These are phyloP conservation scores for Cladorrhinum sp. DNA, from an alignment of 2,329 filamentous ascomycete genomes.

Conservation along the genomic window DNA sequence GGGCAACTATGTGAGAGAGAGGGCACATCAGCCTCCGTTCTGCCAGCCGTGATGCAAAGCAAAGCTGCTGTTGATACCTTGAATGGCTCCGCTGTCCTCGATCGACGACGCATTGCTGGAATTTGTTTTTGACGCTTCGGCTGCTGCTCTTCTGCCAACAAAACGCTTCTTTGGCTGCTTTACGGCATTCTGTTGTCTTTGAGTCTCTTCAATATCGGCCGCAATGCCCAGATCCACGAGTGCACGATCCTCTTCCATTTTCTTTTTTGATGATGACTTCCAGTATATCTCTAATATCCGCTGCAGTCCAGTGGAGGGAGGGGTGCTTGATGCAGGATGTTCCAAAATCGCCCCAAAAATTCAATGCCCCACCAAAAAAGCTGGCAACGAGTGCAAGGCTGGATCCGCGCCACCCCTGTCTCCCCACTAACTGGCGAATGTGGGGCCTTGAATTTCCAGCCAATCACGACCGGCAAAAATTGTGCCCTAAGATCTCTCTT, in stretches of 20 bases:
- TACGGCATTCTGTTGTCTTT: constrained; percentile 36
- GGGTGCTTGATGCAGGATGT: not conserved
- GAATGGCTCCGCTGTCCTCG: constrained; percentile 63
- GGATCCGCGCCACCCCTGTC: not conserved
- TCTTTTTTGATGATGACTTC: not conserved
- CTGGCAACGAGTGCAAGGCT: too few relatives aligned
- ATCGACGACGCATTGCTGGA: constrained; percentile 33
- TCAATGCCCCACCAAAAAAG: not conserved
- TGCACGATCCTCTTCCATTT: constrained; percentile 74
- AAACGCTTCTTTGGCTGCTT: constrained; percentile 90
- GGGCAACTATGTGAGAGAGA: constrained; percentile 56
- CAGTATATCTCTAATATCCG: too few relatives aligned
- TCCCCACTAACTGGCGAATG: not conserved
- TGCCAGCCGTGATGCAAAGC: not conserved
- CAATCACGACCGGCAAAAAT: constrained; percentile 24
- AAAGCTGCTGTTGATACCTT: constrained; percentile 48
- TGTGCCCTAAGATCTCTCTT: constrained; percentile 28
- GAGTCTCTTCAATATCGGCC: constrained; percentile 55
- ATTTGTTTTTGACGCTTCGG: constrained; percentile 52
- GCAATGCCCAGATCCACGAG: constrained; percentile 68
- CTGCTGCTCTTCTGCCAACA: constrained; percentile 74
- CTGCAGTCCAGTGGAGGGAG: not conserved
- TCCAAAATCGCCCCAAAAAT: not conserved
- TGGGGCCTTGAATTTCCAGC: not conserved
- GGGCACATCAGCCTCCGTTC: constrained; percentile 13